Percentiles rank a stretch among this genome's conserved stretches.
Conservation (phyloP, 768 basidiomycete species). For the Heimioporus sp. region DNA sequence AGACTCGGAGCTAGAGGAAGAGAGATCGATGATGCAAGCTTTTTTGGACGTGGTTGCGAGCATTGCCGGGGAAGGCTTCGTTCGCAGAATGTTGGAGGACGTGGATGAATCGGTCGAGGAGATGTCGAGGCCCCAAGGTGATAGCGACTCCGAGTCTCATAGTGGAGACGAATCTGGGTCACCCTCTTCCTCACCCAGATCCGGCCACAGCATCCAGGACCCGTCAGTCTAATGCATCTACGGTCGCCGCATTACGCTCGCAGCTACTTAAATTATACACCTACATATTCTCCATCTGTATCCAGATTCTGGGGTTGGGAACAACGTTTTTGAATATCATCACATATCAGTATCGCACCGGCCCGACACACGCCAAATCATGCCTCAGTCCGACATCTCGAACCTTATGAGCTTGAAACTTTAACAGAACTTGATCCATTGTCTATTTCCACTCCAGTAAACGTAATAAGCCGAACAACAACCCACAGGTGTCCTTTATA, state of each 20-base stretch:
- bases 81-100: conserved; percentile 23
- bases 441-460: conserved; percentile 31
- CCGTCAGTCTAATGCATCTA: not conserved
- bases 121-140: conserved; percentile 9
- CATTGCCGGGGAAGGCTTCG: conserved; percentile 28
- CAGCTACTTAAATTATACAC: no score
- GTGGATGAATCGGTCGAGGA: conserved; percentile 12
- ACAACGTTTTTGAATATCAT: no score
- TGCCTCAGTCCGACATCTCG: no score
- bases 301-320: no score
- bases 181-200: conserved; percentile 2
- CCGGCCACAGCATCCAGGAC: not conserved
- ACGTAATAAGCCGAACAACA: conserved; percentile 24
- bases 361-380: no score
- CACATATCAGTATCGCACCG: no score
- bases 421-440: not conserved
- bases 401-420: no score
- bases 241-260: no score
- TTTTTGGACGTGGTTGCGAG: conserved; percentile 22
- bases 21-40: conserved; percentile 20
- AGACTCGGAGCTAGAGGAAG: conserved; percentile 23
- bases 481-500: conserved; percentile 19
- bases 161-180: not conserved
- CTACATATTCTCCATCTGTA: no score
- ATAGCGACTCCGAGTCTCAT: not conserved